Base-by-base conservation (phyloP, 83 land plant genomes). In the Picea abies region DNA sequence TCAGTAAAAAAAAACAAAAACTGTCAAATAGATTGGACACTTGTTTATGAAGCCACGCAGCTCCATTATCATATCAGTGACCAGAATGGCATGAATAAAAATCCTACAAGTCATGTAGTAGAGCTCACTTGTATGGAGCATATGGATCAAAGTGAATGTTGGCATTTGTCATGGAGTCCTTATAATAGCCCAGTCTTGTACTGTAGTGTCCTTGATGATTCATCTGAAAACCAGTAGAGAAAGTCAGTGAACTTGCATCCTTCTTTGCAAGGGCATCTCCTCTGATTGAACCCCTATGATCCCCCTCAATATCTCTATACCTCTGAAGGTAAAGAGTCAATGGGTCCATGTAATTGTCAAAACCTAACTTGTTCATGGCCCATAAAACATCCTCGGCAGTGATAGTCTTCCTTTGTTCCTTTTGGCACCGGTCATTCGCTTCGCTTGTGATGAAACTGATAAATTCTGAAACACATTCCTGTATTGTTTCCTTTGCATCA, bases 321-420 rank as follows among this genome's bases (percentile, higher is more conserved):
- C 41, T 70, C 9, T 70, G 47, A 65, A 91, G 81, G 80, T 91
- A 91, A 0, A 80, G 68, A 85, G 87, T 91, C 32, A 91, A 85
- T 0, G 93, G 93, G 2, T 87, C 93, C 25, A 91, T 83, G 63
- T 91, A 91, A 17, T 91, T 90, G 35, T 91, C 91, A 83, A 91
- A 91, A 2, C 93, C 93, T 20, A 89, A 76, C 1, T 91, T 91
- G 10, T 87, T 83, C 91, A 91, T 91, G 29, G 93, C 93, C 91
- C 91, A 91, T 60, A 91, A 63, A 84, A 91, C 63, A 83, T 91
- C 93, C 63, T 91, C 93, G 0, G 91, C 93, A 83, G 89, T 91
- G 12, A 91, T 91, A 0, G 93, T 91, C 87, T 91, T 91, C 72
- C 93, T 78, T 81, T 91, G 89, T 82, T 91, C 93, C n/a, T 86